These are phyloP conservation scores for Triticum monococcum DNA, from an alignment of 176 grass and related monocot species.

Conservation along the genomic window DNA sequence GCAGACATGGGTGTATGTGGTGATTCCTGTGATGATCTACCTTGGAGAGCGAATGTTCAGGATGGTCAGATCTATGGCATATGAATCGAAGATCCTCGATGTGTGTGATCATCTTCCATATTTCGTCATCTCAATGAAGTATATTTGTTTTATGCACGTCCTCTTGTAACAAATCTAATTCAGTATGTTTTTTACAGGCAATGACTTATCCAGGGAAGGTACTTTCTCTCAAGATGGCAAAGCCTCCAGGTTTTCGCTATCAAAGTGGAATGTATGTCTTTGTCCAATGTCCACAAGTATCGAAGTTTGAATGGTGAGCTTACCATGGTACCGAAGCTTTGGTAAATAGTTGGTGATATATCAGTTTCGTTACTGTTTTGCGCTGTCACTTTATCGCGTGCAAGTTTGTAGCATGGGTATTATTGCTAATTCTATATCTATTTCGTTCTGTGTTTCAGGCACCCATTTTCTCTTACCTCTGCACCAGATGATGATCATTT, in stretches of 20 bases:
- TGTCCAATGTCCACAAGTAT: constrained; percentile 62
- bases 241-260: constrained; percentile 53
- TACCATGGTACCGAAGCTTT: background rate
- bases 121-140: background rate
- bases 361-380: background rate
- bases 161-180: background rate
- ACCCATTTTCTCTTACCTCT: constrained; percentile 75
- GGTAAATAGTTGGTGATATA: background rate
- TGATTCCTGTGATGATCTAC: constrained; percentile 57
- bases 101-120: constrained; percentile 19
- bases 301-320: constrained; percentile 65
- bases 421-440: background rate
- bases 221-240: constrained; percentile 52
- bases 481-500: constrained; percentile 68
- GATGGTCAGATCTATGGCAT: constrained; percentile 49
- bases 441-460: constrained; percentile 36
- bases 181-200: constrained; percentile 39
- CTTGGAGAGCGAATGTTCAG: constrained; percentile 48
- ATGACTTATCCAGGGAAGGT: constrained; percentile 59
- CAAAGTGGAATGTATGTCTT: constrained; percentile 68
- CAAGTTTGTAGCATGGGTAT: background rate
- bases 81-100: constrained; percentile 42
- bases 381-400: background rate
- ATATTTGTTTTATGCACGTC: background rate
- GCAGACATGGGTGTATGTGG: constrained; percentile 79